Conservation (phyloP, 2,329 filamentous ascomycete species). For the Fusarium devonianum region DNA sequence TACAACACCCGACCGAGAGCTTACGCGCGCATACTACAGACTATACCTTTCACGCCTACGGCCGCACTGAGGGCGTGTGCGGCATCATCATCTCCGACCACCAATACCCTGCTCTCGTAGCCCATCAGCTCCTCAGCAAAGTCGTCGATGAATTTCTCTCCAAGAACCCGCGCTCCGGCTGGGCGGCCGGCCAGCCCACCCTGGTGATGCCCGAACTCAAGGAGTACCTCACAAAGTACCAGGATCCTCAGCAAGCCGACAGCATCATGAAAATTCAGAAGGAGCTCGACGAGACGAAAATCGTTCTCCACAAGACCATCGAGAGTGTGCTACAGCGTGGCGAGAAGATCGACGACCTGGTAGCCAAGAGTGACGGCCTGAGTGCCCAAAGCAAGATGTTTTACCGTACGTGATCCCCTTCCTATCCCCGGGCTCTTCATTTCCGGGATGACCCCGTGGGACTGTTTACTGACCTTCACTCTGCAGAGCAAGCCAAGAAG, state of each 20-base stretch:
- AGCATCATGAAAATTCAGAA: slow-evolving; percentile 95
- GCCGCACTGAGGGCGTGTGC: slow-evolving; percentile 75
- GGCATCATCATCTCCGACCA: slow-evolving; percentile 81
- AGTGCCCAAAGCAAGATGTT: slow-evolving; percentile 98
- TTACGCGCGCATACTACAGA: slow-evolving; percentile 48
- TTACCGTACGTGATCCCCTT: slow-evolving; percentile 69
- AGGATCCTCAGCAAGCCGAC: slow-evolving; percentile 88
- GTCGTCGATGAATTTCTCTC: slow-evolving; percentile 86
- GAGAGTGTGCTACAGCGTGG: slow-evolving; percentile 86
- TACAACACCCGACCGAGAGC: slow-evolving; percentile 2
- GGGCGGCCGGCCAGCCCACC: slow-evolving; percentile 61
- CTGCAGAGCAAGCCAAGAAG: slow-evolving; percentile 73
- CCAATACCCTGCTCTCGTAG: slow-evolving; percentile 78
- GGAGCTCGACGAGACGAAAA: slow-evolving; percentile 97
- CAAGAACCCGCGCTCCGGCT: slow-evolving; percentile 75
- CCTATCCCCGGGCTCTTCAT: neutral
- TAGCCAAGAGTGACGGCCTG: slow-evolving; percentile 90
- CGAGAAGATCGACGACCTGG: slow-evolving; percentile 95
- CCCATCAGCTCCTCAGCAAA: slow-evolving; percentile 86
- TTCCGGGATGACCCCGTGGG: neutral
- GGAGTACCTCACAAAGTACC: slow-evolving; percentile 77
- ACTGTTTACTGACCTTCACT: slow-evolving; percentile 7
- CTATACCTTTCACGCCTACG: slow-evolving; percentile 81
- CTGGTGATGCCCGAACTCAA: slow-evolving; percentile 76
- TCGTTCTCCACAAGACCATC: slow-evolving; percentile 96